These are phyloP conservation scores for Aspergillus saccharolyticus DNA, from an alignment of 495 filamentous ascomycete species.

Conservation along the genomic window DNA sequence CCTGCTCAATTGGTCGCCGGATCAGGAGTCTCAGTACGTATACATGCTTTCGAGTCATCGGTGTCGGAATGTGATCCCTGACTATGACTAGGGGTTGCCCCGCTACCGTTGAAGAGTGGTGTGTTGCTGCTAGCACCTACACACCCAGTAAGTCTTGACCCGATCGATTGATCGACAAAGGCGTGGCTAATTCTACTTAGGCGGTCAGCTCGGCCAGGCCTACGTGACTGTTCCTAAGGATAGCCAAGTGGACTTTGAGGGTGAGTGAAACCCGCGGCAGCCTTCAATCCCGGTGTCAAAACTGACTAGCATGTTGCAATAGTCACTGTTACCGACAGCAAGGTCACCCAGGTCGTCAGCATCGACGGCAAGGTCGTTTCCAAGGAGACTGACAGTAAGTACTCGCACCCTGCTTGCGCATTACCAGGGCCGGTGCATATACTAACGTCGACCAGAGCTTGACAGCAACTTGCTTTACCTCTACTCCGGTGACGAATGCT, in stretches of 20 bases:
- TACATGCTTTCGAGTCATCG: background rate
- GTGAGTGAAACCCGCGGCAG: slow-evolving; percentile 3
- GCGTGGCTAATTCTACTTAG: slow-evolving; percentile 4
- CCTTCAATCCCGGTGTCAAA: background rate
- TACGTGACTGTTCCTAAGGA: slow-evolving; percentile 19
- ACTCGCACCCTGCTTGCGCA: background rate
- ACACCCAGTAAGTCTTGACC: slow-evolving; percentile 2
- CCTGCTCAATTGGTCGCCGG: slow-evolving; percentile 15
- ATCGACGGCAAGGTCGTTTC: slow-evolving; percentile 17
- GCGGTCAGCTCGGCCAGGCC: slow-evolving; percentile 16
- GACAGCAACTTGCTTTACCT: slow-evolving; percentile 14
- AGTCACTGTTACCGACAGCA: slow-evolving; percentile 17
- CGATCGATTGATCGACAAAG: background rate
- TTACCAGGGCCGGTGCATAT: background rate
- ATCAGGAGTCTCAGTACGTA: slow-evolving; percentile 12
- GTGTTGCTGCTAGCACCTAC: slow-evolving; percentile 15
- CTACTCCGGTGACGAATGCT: slow-evolving; percentile 24
- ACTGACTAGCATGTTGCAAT: background rate
- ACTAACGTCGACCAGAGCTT: slow-evolving; percentile 3
- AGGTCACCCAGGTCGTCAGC: slow-evolving; percentile 17
- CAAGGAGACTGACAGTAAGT: slow-evolving; percentile 18
- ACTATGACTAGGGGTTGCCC: slow-evolving; percentile 5
- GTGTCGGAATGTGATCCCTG: background rate
- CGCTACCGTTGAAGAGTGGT: slow-evolving; percentile 11
- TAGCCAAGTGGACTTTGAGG: slow-evolving; percentile 16